phyloP scores from a whole-genome alignment of 2,329 filamentous ascomycete genomes.

The Cordyceps tenuipes region DNA sequence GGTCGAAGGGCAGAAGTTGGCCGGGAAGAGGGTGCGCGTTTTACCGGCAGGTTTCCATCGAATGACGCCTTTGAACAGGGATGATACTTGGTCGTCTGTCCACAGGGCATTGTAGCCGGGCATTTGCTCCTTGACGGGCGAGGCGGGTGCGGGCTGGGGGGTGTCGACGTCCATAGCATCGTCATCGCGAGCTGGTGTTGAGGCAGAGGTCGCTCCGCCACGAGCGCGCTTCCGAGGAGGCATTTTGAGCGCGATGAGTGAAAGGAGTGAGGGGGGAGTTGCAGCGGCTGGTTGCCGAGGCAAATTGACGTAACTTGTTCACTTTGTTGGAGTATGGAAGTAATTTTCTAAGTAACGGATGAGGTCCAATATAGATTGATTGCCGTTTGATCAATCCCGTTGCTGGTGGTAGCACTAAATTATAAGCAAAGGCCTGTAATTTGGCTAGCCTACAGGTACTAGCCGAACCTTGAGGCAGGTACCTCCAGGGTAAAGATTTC shows the following conservation, averaged over 20 bases:
- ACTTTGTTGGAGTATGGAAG: background rate
- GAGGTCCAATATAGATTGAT: background rate
- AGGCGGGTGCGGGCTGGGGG: constrained; percentile 36
- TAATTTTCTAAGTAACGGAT: background rate
- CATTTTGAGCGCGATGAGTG: constrained; percentile 35
- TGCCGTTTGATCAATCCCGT: background rate
- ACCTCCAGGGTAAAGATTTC: too few relatives aligned
- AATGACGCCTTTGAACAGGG: constrained; percentile 86
- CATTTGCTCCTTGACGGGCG: constrained; percentile 25
- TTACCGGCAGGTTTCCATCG: constrained; percentile 91
- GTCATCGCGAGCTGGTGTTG: constrained; percentile 43
- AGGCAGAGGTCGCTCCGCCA: constrained; percentile 48
- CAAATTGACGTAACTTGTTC: background rate
- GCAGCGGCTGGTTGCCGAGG: background rate
- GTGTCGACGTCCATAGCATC: constrained; percentile 55
- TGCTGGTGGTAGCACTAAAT: background rate
- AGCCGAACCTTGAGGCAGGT: too few relatives aligned
- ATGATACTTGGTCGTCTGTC: constrained; percentile 93
- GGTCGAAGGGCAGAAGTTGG: background rate
- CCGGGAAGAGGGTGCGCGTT: constrained; percentile 9
- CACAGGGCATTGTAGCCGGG: constrained; percentile 57
- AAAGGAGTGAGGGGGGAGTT: background rate
- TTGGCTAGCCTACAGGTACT: background rate
- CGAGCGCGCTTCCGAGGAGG: constrained; percentile 63
- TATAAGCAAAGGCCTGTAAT: background rate